Evolutionary conservation across 176 grass and related monocot species (phyloP).

Genomic region (Phoenix roebelenii): DNA sequence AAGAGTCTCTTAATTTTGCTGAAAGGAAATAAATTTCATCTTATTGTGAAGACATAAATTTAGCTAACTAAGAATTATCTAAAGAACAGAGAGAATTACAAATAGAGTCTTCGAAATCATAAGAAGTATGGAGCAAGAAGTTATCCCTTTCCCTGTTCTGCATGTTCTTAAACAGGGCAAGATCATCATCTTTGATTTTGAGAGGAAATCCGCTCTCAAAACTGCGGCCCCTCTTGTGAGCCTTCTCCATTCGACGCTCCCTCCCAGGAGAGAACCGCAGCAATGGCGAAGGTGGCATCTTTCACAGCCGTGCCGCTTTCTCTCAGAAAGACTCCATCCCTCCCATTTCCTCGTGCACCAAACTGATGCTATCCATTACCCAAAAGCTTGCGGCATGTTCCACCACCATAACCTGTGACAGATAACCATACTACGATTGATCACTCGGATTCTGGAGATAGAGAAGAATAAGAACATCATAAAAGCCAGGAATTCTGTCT

Average conservation of each 20-base stretch:
- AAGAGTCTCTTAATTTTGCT: constrained; percentile 79
- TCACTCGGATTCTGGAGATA: too few species aligned
- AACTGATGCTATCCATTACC: too few species aligned
- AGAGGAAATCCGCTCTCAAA: constrained; percentile 37
- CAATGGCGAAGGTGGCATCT: constrained; percentile 63
- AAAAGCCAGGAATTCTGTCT: too few species aligned
- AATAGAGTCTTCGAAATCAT: constrained; percentile 77
- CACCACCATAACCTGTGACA: too few species aligned
- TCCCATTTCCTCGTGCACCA: too few species aligned
- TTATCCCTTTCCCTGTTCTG: constrained; percentile 68
- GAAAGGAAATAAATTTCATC: constrained; percentile 4
- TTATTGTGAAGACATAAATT: too few species aligned
- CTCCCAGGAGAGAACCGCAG: constrained; percentile 46
- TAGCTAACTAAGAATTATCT: neutral
- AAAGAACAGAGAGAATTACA: constrained; percentile 35
- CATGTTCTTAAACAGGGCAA: constrained; percentile 64
- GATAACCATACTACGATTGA: too few species aligned
- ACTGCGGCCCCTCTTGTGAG: constrained; percentile 53
- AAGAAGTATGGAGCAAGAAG: constrained; percentile 71
- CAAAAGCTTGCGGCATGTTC: too few species aligned
- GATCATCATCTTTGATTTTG: constrained; percentile 75
- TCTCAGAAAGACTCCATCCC: too few species aligned
- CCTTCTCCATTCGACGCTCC: constrained; percentile 24
- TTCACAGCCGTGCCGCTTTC: constrained; percentile 8
- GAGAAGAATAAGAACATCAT: too few species aligned